Evolutionary conservation across 164 flowering plant genomes (phyloP).

Genomic region (Aristolochia fimbriata): DNA sequence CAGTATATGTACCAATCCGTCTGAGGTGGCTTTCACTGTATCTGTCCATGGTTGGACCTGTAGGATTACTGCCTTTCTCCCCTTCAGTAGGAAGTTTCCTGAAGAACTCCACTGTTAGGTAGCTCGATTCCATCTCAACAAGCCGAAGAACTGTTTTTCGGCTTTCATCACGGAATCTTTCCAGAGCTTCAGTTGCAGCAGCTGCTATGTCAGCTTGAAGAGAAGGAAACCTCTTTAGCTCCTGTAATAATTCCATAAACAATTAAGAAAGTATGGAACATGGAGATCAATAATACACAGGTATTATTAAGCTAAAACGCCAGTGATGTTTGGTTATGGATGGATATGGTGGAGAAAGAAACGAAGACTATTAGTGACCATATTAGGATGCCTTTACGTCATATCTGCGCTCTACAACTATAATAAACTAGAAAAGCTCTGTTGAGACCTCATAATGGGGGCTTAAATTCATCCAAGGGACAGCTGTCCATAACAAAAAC

Average conservation of each 20-base stretch:
- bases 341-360: too few species aligned
- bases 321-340: too few species aligned
- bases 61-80: slow-evolving; percentile 40
- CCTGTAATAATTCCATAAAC: slow-evolving; percentile 32
- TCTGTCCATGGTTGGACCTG: slow-evolving; percentile 48
- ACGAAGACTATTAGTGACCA: too few species aligned
- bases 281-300: too few species aligned
- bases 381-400: too few species aligned
- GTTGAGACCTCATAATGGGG: too few species aligned
- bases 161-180: slow-evolving; percentile 87
- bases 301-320: too few species aligned
- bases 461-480: too few species aligned
- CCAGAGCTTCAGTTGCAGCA: slow-evolving; percentile 78
- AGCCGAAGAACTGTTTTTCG: slow-evolving; percentile 66
- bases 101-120: slow-evolving; percentile 88
- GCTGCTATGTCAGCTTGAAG: slow-evolving; percentile 84
- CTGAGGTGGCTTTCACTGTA: slow-evolving; percentile 59
- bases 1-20: slow-evolving; percentile 53
- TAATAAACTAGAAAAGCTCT: too few species aligned
- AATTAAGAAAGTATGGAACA: too few species aligned
- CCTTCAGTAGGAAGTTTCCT: slow-evolving; percentile 62
- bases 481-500: too few species aligned
- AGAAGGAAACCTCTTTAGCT: slow-evolving; percentile 78
- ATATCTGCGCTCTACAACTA: too few species aligned
- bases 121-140: slow-evolving; percentile 92